Base-by-base conservation (phyloP, 139 green algal species). In the Picochlorum sp. region DNA sequence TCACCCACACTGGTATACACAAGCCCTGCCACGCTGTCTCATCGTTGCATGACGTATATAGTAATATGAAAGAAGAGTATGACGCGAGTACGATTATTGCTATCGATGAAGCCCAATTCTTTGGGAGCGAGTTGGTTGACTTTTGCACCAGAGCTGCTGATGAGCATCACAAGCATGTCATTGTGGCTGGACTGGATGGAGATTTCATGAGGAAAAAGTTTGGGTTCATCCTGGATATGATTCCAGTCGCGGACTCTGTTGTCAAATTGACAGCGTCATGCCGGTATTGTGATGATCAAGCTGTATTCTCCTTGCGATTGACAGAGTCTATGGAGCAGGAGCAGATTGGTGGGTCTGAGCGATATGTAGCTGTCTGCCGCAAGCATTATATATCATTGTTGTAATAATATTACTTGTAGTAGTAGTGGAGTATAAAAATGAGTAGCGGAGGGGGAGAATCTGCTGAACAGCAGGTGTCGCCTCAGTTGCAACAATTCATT, bases 41-140 rank as follows among this genome's bases (percentile, higher is more conserved):
- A 26, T 69, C 3, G 8, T 34, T 82, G 38, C 28, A 32, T 10
- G 64, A 61, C 8, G 66, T 83, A 24, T 24, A 30, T 18, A 34
- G 50, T 50, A 61, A 50, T 9, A 20, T 21, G 8, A 34, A 50
- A 28, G 66, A 61, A 16, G 62, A 37, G 5, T 76, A 77, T 26
- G 3, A 8, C 9, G 28, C 10, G 14, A 64, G 57, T 38, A 32
- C 76, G 0, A 66, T 90, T 5, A 75, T 96, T 38, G 89, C 84
- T 0, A 80, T 96, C 38, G 89, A 96, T 45, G 89, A 96, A 52
- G 87, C 81, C 3, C 89, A 95, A 68, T 94, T 88, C 66, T 87
- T 92, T 54, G 34, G 34, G 34, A 45, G 68, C 23, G 89, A 92
- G 75, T 75, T 96, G 49, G 51, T 71, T 0, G 71, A 85, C 0